A percentile compares a stretch with the other conserved stretches of the same genome.
Conservation (phyloP, 1,284 basidiomycete genomes). For the Ganoderma boninense region DNA sequence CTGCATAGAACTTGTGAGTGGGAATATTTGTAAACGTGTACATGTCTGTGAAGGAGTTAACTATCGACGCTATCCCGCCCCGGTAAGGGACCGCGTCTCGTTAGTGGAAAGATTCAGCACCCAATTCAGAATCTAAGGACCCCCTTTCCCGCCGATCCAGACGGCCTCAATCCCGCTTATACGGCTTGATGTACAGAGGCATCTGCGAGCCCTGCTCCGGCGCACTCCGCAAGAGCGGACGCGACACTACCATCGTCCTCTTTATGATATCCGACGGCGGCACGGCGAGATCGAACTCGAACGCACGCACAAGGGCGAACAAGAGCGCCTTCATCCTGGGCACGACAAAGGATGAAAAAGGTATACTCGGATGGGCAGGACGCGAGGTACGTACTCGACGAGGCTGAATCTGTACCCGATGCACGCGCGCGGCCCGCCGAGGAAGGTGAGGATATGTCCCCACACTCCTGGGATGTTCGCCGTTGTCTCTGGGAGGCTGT, state of each 20-base stretch:
- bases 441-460: constrained; percentile 66
- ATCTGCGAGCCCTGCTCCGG: constrained; percentile 29
- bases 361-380: not conserved
- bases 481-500: constrained; percentile 52
- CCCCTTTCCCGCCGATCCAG: too few relatives aligned
- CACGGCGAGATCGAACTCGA: constrained; percentile 63
- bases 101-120: too few relatives aligned
- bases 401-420: constrained; percentile 78
- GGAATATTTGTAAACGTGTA: too few relatives aligned
- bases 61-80: too few relatives aligned
- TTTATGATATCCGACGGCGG: constrained; percentile 37
- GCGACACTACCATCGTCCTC: constrained; percentile 23
- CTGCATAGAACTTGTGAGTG: too few relatives aligned
- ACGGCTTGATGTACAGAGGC: constrained; percentile 31
- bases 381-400: constrained; percentile 55
- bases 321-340: constrained; percentile 60
- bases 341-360: not conserved
- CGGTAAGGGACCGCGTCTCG: too few relatives aligned
- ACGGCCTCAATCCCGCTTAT: constrained; percentile 12
- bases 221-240: constrained; percentile 30
- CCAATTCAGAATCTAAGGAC: too few relatives aligned
- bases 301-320: constrained; percentile 63
- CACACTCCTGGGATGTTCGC: constrained; percentile 64
- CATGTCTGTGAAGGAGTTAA: too few relatives aligned
- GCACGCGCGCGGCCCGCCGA: constrained; percentile 66